phyloP scores from a whole-genome alignment of 2,329 filamentous ascomycete genomes.

The Pseudogymnoascus pannorum region DNA sequence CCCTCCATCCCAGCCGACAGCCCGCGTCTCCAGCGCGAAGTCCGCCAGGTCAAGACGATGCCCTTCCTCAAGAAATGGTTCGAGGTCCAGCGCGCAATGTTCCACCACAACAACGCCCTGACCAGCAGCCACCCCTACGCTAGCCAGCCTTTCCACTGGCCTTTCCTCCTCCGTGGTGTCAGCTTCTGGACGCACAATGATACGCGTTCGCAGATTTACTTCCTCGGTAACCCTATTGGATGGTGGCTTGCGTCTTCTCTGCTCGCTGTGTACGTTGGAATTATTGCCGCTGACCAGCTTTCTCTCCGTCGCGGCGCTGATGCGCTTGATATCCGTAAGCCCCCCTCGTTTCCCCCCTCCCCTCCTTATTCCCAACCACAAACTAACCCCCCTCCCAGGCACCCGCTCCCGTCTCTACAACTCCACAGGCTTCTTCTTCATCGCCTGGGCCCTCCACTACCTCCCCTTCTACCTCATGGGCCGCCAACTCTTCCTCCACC shows the following conservation, averaged over 20 bases:
- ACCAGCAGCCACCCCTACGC: conserved; percentile 96
- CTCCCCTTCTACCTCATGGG: conserved; percentile 98
- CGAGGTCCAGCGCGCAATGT: conserved; percentile 96
- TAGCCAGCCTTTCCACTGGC: conserved; percentile 93
- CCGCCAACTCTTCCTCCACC: conserved; percentile 93
- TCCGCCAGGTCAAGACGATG: conserved; percentile 71
- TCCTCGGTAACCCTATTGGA: conserved; percentile 90
- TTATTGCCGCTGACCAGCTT: conserved; percentile 86
- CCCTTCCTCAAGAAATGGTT: conserved; percentile 93
- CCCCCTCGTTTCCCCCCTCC: background rate
- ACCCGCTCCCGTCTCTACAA: conserved; percentile 94
- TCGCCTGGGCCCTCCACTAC: conserved; percentile 96
- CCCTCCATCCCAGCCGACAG: conserved; percentile 63
- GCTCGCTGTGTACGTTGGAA: conserved; percentile 86
- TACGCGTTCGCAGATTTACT: conserved; percentile 95
- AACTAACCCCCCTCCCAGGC: conserved; percentile 39
- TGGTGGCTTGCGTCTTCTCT: conserved; percentile 96
- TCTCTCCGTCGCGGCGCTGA: conserved; percentile 89
- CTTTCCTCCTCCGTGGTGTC: conserved; percentile 91
- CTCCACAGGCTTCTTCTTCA: conserved; percentile 97
- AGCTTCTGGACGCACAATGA: conserved; percentile 99
- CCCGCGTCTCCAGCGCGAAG: conserved; percentile 65
- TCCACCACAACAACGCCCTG: conserved; percentile 97
- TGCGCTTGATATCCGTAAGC: conserved; percentile 86
- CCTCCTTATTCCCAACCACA: background rate